Conservation (phyloP, 2,329 filamentous ascomycete genomes). For the Aureobasidium musti region DNA sequence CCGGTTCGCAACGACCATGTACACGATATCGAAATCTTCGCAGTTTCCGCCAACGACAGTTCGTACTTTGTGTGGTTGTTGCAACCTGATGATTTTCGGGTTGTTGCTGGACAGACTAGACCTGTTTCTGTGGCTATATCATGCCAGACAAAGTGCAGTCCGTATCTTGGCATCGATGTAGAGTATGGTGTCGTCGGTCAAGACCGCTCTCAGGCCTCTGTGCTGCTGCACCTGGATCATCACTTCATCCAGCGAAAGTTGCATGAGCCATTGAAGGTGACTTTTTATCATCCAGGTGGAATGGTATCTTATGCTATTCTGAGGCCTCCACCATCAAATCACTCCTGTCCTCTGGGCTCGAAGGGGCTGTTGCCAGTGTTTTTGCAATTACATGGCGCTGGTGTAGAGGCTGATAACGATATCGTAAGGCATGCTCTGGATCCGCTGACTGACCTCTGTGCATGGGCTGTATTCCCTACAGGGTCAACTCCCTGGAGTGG, state of each 20-base stretch:
- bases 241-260: constrained; percentile 35
- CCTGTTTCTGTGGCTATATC: constrained; percentile 45
- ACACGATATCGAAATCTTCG: constrained; percentile 38
- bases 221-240: constrained; percentile 24
- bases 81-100: constrained; percentile 1
- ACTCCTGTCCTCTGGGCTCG: background rate
- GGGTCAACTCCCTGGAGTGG: constrained; percentile 61
- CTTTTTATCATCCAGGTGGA: constrained; percentile 56
- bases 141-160: constrained; percentile 31
- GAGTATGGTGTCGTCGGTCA: constrained; percentile 4
- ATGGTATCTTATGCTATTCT: constrained; percentile 61
- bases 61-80: constrained; percentile 23
- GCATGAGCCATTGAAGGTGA: constrained; percentile 55
- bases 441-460: constrained; percentile 51
- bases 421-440: constrained; percentile 53
- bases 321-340: constrained; percentile 52
- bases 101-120: constrained; percentile 47
- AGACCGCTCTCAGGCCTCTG: background rate
- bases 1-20: constrained; percentile 49
- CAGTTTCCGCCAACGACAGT: constrained; percentile 25
- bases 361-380: constrained; percentile 48
- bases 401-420: constrained; percentile 55
- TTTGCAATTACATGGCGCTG: constrained; percentile 58
- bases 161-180: constrained; percentile 8
- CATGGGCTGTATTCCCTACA: constrained; percentile 59